A percentile compares a stretch with the other conserved stretches of the same genome.
Evolutionary conservation across 805 yeast species (phyloP).

Genomic region (Candida insectalens): DNA sequence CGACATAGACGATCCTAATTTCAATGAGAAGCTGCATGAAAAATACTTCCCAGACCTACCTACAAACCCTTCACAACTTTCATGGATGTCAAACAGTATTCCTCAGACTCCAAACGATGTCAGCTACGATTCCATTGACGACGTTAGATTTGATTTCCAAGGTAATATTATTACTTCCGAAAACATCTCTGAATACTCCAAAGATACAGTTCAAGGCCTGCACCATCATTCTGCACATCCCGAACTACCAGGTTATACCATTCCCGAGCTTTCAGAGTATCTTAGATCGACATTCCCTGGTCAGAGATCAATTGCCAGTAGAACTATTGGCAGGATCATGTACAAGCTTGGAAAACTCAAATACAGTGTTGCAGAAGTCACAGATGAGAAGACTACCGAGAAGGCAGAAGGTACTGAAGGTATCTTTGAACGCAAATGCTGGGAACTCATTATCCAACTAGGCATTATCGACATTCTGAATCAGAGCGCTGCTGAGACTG

Average conservation of each 20-base stretch:
- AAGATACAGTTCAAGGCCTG: slow-evolving; percentile 41
- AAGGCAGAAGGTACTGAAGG: slow-evolving; percentile 23
- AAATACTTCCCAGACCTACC: slow-evolving; percentile 89
- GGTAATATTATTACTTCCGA: slow-evolving; percentile 57
- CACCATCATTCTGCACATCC: slow-evolving; percentile 92
- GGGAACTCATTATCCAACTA: slow-evolving; percentile 62
- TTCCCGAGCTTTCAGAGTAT: slow-evolving; percentile 71
- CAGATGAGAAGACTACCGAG: slow-evolving; percentile 26
- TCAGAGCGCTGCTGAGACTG: slow-evolving; percentile 57
- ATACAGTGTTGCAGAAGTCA: slow-evolving; percentile 27
- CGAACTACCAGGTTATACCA: slow-evolving; percentile 83
- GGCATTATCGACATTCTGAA: slow-evolving; percentile 56
- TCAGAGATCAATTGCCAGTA: slow-evolving; percentile 80
- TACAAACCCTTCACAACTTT: slow-evolving; percentile 65
- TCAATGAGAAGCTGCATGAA: slow-evolving; percentile 68
- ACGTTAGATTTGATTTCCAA: slow-evolving; percentile 78
- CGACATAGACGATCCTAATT: slow-evolving; percentile 70
- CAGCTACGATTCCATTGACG: slow-evolving; percentile 46
- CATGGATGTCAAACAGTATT: slow-evolving; percentile 79
- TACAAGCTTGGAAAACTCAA: slow-evolving; percentile 65
- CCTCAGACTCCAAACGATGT: slow-evolving; percentile 30
- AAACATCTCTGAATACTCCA: slow-evolving; percentile 10
- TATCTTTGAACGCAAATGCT: slow-evolving; percentile 45
- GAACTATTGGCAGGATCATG: slow-evolving; percentile 77
- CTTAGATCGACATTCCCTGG: slow-evolving; percentile 72